Base-by-base conservation (phyloP, 768 basidiomycete species). In the Leccinum uliginosum region DNA sequence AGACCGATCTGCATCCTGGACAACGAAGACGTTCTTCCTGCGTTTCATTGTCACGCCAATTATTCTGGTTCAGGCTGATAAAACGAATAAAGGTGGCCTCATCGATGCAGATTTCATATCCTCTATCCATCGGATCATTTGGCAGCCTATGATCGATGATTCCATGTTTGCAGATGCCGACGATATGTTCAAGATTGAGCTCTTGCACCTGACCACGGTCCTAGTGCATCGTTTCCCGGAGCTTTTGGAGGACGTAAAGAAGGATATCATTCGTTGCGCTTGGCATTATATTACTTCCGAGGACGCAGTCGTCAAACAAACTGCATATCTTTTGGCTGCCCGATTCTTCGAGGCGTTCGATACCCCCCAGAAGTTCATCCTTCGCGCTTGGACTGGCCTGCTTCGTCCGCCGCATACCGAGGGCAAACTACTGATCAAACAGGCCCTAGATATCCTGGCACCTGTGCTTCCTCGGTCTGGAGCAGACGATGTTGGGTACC, bases 211-310 rank as follows among this genome's bases (percentile, higher is more conserved):
- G 66, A 93, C 95, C 6, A 93, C 89, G 0, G 78, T 93, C 32
- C 80, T 99, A 58, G 87, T 98, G 4, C 89, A 95, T 58, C 80
- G 88, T 64, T 94, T 92, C 61, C 81, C 86, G 2, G 75, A 83
- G n/a, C 71, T 91, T n/a, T 78, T 97, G 44, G 84, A 83, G 57
- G 88, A 92, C 46, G 83, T 82, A 35, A 84, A 89, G 72, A 98
- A 94, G 70, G 91, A 95, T 58, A 85, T 98, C 62, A 94, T 98
- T 75, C 91, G 89, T 69, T 89, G 89, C 56, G 91, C 93, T 19
- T 98, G 93, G 93, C 82, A 87, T 64, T 91, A 87, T 64, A 90
- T 95, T 62, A 81, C 80, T 6, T 86, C 78, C 54, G 92, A 96
- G 43, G 97, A 98, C 69, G 81, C 87, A 6, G 85, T 94, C 19